Conservation (phyloP, 2,329 filamentous ascomycete genomes). For the Curvularia spicifera region DNA sequence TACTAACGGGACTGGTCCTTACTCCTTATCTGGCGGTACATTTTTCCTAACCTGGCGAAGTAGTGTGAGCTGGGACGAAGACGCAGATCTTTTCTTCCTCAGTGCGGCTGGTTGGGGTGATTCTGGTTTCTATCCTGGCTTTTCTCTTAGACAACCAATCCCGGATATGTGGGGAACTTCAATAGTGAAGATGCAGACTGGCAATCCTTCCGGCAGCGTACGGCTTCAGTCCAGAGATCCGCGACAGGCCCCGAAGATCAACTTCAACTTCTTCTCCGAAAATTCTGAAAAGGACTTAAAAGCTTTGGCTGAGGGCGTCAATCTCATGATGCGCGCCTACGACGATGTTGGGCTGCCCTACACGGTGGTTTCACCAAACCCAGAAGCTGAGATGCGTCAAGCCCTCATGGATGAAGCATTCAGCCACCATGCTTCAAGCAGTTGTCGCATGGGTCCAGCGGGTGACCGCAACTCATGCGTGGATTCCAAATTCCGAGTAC, state of each 20-base stretch:
- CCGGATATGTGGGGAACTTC: constrained; percentile 33
- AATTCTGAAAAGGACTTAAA: constrained; percentile 56
- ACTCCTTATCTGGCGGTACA: not conserved
- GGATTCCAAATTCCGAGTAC: constrained; percentile 59
- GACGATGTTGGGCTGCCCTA: not conserved
- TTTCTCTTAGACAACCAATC: constrained; percentile 25
- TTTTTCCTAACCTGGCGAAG: not conserved
- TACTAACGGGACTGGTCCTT: not conserved
- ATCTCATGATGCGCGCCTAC: constrained; percentile 21
- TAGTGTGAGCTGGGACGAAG: constrained; percentile 24
- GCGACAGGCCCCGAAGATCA: constrained; percentile 65
- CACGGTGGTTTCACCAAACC: constrained; percentile 2
- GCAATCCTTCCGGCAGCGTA: constrained; percentile 58
- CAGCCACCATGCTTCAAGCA: constrained; percentile 1
- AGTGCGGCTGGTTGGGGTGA: constrained; percentile 6
- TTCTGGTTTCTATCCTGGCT: constrained; percentile 24
- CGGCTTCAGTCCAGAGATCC: constrained; percentile 65
- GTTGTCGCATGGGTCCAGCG: constrained; percentile 1
- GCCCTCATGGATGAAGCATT: constrained; percentile 29
- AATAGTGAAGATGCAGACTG: constrained; percentile 7
- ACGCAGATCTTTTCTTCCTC: constrained; percentile 30
- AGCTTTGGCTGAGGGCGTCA: constrained; percentile 63
- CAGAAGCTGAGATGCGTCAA: constrained; percentile 16
- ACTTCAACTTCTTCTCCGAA: constrained; percentile 44
- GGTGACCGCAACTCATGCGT: not conserved